Evolutionary conservation across 768 basidiomycete genomes (phyloP).

Genomic region (Asterophora parasitica): DNA sequence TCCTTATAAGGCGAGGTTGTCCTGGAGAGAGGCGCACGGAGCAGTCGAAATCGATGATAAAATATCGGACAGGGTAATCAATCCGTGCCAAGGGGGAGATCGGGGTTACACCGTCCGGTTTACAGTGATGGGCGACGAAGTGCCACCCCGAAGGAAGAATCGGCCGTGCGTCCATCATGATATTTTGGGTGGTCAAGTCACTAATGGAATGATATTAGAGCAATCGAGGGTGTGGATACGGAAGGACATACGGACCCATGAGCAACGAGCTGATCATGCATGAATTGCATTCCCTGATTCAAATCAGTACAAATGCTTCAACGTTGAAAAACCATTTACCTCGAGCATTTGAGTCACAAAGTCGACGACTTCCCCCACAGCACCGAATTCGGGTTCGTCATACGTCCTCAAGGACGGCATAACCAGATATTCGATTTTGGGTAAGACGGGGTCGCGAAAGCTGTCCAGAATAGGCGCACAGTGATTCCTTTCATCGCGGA

Average conservation of each 20-base stretch:
- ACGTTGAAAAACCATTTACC: no score
- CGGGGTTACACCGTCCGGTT: background rate
- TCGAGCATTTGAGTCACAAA: constrained; percentile 18
- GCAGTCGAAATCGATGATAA: background rate
- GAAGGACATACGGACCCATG: background rate
- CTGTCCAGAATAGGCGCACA: no score
- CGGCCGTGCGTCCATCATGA: background rate
- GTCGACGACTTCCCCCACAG: constrained; percentile 26
- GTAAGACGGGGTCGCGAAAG: no score
- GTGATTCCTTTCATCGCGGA: no score
- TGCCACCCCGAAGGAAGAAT: background rate
- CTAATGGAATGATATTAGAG: background rate
- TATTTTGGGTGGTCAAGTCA: no score
- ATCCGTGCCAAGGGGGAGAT: background rate
- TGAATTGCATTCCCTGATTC: background rate
- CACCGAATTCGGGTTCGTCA: background rate
- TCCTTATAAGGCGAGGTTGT: background rate
- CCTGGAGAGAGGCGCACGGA: background rate
- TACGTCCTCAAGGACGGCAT: no score
- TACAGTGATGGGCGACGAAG: background rate
- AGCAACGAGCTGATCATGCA: background rate
- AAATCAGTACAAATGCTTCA: no score
- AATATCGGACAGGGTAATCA: background rate
- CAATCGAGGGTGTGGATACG: background rate
- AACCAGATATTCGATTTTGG: no score